Base-by-base conservation (phyloP, 164 flowering plant genomes). In the Taxillus chinensis region DNA sequence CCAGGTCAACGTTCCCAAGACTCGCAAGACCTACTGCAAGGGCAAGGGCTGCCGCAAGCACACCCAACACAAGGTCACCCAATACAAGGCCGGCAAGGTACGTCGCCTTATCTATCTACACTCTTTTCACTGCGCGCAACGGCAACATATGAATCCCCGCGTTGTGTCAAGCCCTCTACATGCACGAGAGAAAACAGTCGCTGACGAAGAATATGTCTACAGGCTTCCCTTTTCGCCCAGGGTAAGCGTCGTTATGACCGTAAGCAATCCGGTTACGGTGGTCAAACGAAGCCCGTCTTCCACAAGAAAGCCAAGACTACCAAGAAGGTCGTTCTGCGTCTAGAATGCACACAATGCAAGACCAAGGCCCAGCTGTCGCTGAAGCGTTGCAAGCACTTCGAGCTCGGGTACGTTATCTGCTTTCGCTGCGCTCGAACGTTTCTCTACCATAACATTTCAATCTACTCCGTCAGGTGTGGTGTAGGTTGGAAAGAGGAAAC, bases 231-330 rank as follows among this genome's bases (percentile, higher is more conserved):
- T 63, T 82, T 80, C 52, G 86, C 77, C 8, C 83, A 83, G 50
- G 87, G 87, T 41, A 83, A 83, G 75, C 71, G 87, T 0, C 81
- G 84, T 68, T 83, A 80, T 64, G 84, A 83, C 52, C 78, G 83
- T 49, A 83, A 83, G 42, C 84, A 83, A 61, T 83, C 84, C 4
- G 86, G 86, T 53, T 82, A 82, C 72, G 86, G 86, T 48, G 86
- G 86, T 1, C 86, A 82, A 73, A 82, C 86, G 11, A 82, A 82
- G 66, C 87, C 87, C 4, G 87, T 83, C 60, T 83, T 83, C 71
- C 87, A 83, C 83, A 83, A 83, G 73, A 83, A 82, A 82, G 87
- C 87, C 0, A 83, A 83, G 62, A 83, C 87, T 9, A 83, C 87
- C 8, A 83, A 83, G 80, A 83, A 83, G 79, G 80, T 83, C 77